A percentile compares a stretch with the other conserved stretches of the same genome.
phyloP scores from a whole-genome alignment of 129 eudicot genomes.

The Flaveria brownii region DNA sequence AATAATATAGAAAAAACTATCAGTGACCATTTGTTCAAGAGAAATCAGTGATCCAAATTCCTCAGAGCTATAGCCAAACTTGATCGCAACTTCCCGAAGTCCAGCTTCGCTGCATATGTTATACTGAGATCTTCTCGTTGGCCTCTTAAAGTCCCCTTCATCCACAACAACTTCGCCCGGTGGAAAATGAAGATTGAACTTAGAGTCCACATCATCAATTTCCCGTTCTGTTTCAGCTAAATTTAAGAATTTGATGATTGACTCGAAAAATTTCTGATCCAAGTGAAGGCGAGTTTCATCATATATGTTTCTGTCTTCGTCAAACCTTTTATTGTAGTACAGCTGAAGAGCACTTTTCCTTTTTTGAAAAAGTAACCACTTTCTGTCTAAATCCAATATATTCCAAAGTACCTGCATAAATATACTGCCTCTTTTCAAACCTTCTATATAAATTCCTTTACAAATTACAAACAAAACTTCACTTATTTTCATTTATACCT shows the following conservation, averaged over 20 bases:
- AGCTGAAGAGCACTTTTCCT: constrained; percentile 71
- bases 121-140: constrained; percentile 72
- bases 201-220: constrained; percentile 87
- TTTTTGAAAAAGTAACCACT: constrained; percentile 86
- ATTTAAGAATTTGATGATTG: constrained; percentile 62
- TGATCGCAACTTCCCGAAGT: constrained; percentile 76
- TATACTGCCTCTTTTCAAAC: constrained; percentile 1
- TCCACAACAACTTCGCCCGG: constrained; percentile 66
- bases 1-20: neutral
- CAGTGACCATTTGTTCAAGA: constrained; percentile 65
- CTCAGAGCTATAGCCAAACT: constrained; percentile 84
- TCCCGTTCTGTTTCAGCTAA: constrained; percentile 84
- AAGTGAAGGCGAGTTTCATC: constrained; percentile 69
- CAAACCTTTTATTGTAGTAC: constrained; percentile 73
- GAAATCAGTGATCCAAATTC: constrained; percentile 82
- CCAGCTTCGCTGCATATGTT: constrained; percentile 79
- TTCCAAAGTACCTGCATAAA: constrained; percentile 76
- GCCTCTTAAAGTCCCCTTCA: constrained; percentile 87
- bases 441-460: neutral
- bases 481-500: constrained; percentile 41
- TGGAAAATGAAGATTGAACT: constrained; percentile 84
- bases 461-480: constrained; percentile 3
- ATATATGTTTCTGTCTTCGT: constrained; percentile 69
- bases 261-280: constrained; percentile 65
- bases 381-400: constrained; percentile 72